Base-by-base conservation (phyloP, 2,329 filamentous ascomycete species). In the Cytospora piceicola region DNA sequence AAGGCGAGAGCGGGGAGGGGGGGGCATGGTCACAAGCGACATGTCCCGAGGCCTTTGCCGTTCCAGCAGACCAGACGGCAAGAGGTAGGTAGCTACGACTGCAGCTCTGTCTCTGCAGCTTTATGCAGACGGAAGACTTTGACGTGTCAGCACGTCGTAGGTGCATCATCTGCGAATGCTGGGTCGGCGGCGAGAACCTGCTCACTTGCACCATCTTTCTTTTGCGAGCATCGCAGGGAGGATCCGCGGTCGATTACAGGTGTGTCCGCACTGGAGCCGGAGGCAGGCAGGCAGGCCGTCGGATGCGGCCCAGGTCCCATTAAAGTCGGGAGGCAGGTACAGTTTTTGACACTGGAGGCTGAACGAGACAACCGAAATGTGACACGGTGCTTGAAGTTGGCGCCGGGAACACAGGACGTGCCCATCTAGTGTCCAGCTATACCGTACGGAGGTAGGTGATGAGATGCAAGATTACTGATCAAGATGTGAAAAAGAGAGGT, bases 401-500 rank as follows among this genome's bases (percentile, higher is more conserved):
- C 46, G 46, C 24, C 15, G 22, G 27, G 29, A 29, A 52, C 34
- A 9, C n/a, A 53, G 30, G 30, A 30, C 27, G 30, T 49, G 12
- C 30, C 46, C 57, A 42, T 27, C 55, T 24, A 39, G n/a, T 27
- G 30, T n/a, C 34, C 17, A 12, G 11, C 29, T 24, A 15, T 30
- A 8, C 34, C 46, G n/a, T 55, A 32, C 29, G 6, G 39, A 17
- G 39, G 39, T 42, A n/a, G 39, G 39, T 9, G 39, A 42, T 42
- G 39, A 42, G 39, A 58, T 56, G 63, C 60, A 52, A 49, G 63
- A 66, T 59, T 49, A 34, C 14, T 58, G 65, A 61, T 55, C 57
- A 39, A 55, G 62, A 52, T 52, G 24, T 24, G n/a, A 52, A 53
- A 42, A 39, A 32, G 49, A 36, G 20, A 39, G 24, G 22, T 24